These are phyloP conservation scores for Aurinia saxatilis DNA, from an alignment of 345 rosid genomes.

Conservation along the genomic window DNA sequence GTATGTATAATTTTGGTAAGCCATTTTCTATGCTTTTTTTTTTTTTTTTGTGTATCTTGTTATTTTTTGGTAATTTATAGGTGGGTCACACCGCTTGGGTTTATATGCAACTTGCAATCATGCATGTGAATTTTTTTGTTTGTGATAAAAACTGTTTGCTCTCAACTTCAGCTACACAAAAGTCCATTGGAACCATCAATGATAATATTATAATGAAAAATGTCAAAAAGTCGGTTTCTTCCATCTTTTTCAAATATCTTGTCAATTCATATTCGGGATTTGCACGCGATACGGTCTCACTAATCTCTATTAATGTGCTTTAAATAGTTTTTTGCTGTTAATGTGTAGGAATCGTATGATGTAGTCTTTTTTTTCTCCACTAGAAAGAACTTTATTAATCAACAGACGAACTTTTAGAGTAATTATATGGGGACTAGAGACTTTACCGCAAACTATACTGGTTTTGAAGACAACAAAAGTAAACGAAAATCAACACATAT, in stretches of 20 bases:
- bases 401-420: no score
- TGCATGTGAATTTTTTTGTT: slow-evolving; percentile 36
- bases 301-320: neutral
- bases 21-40: neutral
- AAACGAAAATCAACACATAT: no score
- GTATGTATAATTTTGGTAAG: no score
- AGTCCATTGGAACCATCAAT: slow-evolving; percentile 35
- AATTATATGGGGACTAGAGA: no score
- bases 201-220: slow-evolving; percentile 1
- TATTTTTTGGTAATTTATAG: neutral
- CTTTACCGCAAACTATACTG: no score
- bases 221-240: slow-evolving; percentile 22
- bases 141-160: slow-evolving; percentile 19
- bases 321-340: neutral
- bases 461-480: no score
- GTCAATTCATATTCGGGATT: neutral
- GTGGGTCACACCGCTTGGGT: slow-evolving; percentile 23
- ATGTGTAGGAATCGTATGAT: neutral
- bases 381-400: no score
- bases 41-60: no score
- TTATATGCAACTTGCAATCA: slow-evolving; percentile 32
- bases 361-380: no score
- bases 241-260: neutral
- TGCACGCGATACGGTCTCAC: neutral
- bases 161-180: slow-evolving; percentile 40